A percentile compares a stretch with the other conserved stretches of the same genome.
Evolutionary conservation across 352 stramenopile genomes (phyloP).

Genomic region (Globisporangium abappressorium): DNA sequence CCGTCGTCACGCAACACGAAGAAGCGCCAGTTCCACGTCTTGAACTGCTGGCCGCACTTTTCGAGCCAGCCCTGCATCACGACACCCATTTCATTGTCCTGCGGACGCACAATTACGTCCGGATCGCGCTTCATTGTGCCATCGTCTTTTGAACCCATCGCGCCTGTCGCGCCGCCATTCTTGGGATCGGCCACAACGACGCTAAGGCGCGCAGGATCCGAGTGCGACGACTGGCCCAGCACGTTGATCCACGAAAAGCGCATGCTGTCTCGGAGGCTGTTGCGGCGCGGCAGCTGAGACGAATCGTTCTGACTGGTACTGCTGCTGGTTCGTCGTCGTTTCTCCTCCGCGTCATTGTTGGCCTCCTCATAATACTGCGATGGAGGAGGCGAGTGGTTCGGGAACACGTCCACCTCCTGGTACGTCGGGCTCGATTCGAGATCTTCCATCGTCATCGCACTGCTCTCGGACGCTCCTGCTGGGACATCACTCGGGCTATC

Average conservation of each 20-base stretch:
- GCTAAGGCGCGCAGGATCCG: constrained; percentile 20
- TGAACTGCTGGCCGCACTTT: constrained; percentile 87
- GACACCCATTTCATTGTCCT: constrained; percentile 62
- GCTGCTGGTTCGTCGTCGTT: constrained; percentile 5
- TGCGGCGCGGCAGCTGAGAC: constrained; percentile 15
- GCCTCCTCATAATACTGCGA: neutral
- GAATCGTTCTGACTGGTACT: neutral
- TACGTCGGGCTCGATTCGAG: constrained; percentile 3
- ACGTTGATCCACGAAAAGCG: constrained; percentile 68
- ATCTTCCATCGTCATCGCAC: constrained; percentile 10
- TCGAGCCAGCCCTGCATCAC: constrained; percentile 87
- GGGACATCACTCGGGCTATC: neutral
- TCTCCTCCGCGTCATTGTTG: neutral
- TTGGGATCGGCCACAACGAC: neutral
- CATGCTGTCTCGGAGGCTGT: constrained; percentile 41
- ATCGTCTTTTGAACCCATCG: constrained; percentile 1
- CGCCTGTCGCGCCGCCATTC: neutral
- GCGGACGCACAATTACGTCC: constrained; percentile 32
- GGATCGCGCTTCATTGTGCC: constrained; percentile 25
- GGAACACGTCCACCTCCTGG: constrained; percentile 7
- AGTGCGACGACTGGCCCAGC: constrained; percentile 44
- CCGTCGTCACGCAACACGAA: constrained; percentile 83
- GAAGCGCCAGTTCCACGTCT: constrained; percentile 89
- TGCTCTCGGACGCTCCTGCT: neutral
- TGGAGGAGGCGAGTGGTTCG: constrained; percentile 1